phyloP scores from a whole-genome alignment of 768 basidiomycete genomes.

The Xerocomellus dryophilus region DNA sequence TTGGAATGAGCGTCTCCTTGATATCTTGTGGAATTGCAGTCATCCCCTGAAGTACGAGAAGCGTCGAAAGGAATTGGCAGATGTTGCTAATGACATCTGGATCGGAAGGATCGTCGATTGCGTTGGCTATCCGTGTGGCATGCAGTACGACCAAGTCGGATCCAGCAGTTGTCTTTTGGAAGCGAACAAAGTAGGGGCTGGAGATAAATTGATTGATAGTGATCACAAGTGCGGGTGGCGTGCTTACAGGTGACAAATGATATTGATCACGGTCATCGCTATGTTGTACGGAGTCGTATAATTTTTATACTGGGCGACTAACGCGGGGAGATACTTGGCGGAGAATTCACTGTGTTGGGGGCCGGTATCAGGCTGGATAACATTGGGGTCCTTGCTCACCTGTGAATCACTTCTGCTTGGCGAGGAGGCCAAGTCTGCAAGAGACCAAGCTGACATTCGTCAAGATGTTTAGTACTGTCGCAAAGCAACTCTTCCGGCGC shows the following conservation, averaged over 20 bases:
- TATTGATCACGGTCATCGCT: constrained; percentile 33
- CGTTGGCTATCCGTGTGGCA: constrained; percentile 34
- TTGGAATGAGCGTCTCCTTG: constrained; percentile 32
- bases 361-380: not conserved
- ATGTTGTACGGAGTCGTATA: constrained; percentile 23
- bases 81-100: constrained; percentile 31
- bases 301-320: constrained; percentile 32
- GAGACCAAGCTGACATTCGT: constrained; percentile 26
- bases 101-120: constrained; percentile 6
- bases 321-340: constrained; percentile 37
- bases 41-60: constrained; percentile 39
- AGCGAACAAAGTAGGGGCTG: constrained; percentile 44
- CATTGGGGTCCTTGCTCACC: constrained; percentile 19
- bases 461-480: not conserved
- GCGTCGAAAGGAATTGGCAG: constrained; percentile 40
- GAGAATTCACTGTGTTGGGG: constrained; percentile 25
- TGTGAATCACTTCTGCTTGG: not conserved
- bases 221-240: not conserved
- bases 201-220: not conserved
- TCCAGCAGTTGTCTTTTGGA: constrained; percentile 30
- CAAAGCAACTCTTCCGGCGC: not conserved
- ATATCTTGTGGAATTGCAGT: constrained; percentile 31
- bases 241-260: constrained; percentile 14
- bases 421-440: constrained; percentile 23
- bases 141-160: constrained; percentile 37